phyloP scores from a whole-genome alignment of 1,139 yeast species.

The Kodamaea alishanica region DNA sequence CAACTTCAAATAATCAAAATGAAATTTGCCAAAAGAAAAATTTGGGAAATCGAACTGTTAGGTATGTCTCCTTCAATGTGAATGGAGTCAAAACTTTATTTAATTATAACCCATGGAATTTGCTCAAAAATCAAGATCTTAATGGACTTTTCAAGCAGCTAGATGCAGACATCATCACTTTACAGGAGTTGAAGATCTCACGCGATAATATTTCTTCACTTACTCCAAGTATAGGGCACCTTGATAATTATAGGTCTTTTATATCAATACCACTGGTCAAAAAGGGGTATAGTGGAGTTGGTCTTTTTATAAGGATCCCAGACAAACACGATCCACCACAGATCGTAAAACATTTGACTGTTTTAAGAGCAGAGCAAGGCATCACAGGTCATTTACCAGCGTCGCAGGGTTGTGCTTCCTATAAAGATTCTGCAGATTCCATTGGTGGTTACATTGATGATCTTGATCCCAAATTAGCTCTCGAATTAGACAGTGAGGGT shows the following conservation, averaged over 20 bases:
- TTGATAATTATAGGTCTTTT: constrained; percentile 59
- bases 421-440: constrained; percentile 24
- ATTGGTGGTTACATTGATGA: constrained; percentile 74
- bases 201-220: constrained; percentile 40
- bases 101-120: constrained; percentile 81
- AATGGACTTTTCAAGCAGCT: constrained; percentile 49
- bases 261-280: constrained; percentile 62
- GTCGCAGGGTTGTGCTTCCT: constrained; percentile 6
- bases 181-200: constrained; percentile 82
- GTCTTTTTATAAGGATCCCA: constrained; percentile 66
- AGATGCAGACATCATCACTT: constrained; percentile 71
- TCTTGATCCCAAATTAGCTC: constrained; percentile 35
- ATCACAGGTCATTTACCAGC: constrained; percentile 62
- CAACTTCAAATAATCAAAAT: neutral
- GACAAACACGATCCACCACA: constrained; percentile 31
- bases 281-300: constrained; percentile 92
- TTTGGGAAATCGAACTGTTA: constrained; percentile 15
- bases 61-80: constrained; percentile 75
- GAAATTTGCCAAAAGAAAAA: too few species aligned
- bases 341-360: constrained; percentile 41
- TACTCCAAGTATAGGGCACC: constrained; percentile 44
- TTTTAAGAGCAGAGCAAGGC: constrained; percentile 84
- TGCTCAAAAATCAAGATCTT: constrained; percentile 42
- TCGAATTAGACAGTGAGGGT: constrained; percentile 75
- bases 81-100: constrained; percentile 79